phyloP scores from a whole-genome alignment of 352 stramenopile genomes.

The Globisporangium barbulae region DNA sequence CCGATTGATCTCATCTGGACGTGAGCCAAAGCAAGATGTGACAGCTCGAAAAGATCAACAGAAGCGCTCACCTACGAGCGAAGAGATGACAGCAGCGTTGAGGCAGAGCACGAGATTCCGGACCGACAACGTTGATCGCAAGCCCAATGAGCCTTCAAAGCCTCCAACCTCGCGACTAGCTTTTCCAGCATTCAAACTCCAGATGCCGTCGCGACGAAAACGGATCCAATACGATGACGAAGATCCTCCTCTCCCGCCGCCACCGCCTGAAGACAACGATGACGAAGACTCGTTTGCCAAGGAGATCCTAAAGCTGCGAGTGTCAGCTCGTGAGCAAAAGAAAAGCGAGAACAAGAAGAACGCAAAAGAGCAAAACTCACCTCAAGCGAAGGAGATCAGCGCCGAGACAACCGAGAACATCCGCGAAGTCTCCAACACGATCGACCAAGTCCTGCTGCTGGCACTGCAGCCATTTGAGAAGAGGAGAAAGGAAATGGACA shows the following conservation, averaged over 20 bases:
- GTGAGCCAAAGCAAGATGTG: not conserved
- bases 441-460: constrained; percentile 42
- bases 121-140: not conserved
- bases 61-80: constrained; percentile 23
- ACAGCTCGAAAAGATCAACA: not conserved
- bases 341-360: constrained; percentile 20
- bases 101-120: constrained; percentile 35
- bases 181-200: constrained; percentile 2
- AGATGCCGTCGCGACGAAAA: constrained; percentile 12
- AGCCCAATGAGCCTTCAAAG: not conserved
- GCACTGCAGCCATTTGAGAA: constrained; percentile 52
- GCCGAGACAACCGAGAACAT: constrained; percentile 23
- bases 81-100: constrained; percentile 28
- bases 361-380: not conserved
- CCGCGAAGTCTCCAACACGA: constrained; percentile 34
- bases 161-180: not conserved
- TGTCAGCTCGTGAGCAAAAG: constrained; percentile 14
- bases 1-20: constrained; percentile 32
- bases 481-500: constrained; percentile 28
- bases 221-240: constrained; percentile 15
- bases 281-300: constrained; percentile 46
- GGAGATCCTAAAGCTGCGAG: constrained; percentile 33
- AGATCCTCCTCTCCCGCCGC: constrained; percentile 15
- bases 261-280: constrained; percentile 13
- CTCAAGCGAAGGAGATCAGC: constrained; percentile 16